Evolutionary conservation across 23 red algal species (phyloP).

Genomic region (Gracilariopsis chorda): DNA sequence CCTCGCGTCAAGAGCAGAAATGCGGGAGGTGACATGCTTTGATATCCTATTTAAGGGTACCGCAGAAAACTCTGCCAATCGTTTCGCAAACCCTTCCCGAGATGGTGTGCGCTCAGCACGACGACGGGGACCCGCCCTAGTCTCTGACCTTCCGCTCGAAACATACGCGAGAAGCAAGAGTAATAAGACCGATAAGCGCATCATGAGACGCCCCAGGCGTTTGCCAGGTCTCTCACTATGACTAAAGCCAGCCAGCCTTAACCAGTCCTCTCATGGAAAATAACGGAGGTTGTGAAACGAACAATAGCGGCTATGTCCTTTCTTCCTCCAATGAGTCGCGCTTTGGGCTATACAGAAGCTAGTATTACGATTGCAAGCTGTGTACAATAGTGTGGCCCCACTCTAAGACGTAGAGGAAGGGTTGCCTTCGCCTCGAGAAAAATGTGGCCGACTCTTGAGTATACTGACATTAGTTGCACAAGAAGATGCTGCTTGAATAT

Average conservation of each 20-base stretch:
- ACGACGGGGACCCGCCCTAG: neutral
- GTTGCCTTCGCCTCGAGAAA: too few species aligned
- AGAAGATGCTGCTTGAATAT: too few species aligned
- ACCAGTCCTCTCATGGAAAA: neutral
- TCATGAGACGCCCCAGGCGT: neutral
- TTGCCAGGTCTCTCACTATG: neutral
- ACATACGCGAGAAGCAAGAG: neutral
- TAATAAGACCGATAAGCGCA: neutral
- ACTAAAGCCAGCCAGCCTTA: neutral
- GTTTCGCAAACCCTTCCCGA: too few species aligned
- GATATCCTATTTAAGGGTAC: neutral
- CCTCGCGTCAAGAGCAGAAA: neutral
- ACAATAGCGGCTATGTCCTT: too few species aligned
- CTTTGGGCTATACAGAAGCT: too few species aligned
- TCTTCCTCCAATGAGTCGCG: too few species aligned
- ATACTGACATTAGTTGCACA: too few species aligned
- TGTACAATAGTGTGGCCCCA: too few species aligned
- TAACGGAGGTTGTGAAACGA: neutral
- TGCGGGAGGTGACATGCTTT: neutral
- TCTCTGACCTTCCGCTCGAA: neutral
- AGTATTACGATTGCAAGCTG: too few species aligned
- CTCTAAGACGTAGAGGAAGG: too few species aligned
- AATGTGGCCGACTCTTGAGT: too few species aligned
- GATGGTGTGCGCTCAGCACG: neutral
- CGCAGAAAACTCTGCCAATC: too few species aligned